phyloP scores from a whole-genome alignment of 768 basidiomycete species.

The Pisolithus tinctorius region DNA sequence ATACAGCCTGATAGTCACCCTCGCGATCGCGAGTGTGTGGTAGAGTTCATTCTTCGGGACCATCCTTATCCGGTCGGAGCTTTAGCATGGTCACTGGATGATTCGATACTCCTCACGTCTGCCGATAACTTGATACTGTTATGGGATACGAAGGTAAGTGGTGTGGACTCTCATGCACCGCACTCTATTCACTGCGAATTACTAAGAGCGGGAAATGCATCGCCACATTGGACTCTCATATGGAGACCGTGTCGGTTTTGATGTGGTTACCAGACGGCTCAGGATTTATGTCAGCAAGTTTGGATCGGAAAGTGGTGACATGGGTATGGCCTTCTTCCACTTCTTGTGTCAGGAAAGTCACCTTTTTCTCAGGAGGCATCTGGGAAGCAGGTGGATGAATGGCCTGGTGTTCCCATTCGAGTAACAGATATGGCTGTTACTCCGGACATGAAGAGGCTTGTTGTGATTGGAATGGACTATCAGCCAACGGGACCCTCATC shows the following conservation, averaged over 20 bases:
- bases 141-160: slow-evolving; percentile 79
- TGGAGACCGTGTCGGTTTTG: slow-evolving; percentile 79
- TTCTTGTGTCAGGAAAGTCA: slow-evolving; percentile 3
- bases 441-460: slow-evolving; percentile 75
- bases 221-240: slow-evolving; percentile 61
- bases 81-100: slow-evolving; percentile 91
- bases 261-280: slow-evolving; percentile 85
- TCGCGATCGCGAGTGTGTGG: slow-evolving; percentile 52
- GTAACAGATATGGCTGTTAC: slow-evolving; percentile 83
- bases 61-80: slow-evolving; percentile 75
- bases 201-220: slow-evolving; percentile 68
- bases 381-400: slow-evolving; percentile 65
- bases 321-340: slow-evolving; percentile 53
- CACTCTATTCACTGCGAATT: slow-evolving; percentile 9
- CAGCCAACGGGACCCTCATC: slow-evolving; percentile 16
- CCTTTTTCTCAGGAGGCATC: slow-evolving; percentile 52
- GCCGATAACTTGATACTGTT: slow-evolving; percentile 78
- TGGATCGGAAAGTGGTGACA: slow-evolving; percentile 76
- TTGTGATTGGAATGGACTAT: slow-evolving; percentile 74
- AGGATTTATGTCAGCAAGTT: slow-evolving; percentile 83
- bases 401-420: slow-evolving; percentile 67
- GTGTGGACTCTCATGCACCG: slow-evolving; percentile 1
- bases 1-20: slow-evolving; percentile 40
- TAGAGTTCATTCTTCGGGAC: slow-evolving; percentile 58
- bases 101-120: slow-evolving; percentile 74